Evolutionary conservation across 352 stramenopile genomes (phyloP).

Genomic region (Phytophthora hybrid): DNA sequence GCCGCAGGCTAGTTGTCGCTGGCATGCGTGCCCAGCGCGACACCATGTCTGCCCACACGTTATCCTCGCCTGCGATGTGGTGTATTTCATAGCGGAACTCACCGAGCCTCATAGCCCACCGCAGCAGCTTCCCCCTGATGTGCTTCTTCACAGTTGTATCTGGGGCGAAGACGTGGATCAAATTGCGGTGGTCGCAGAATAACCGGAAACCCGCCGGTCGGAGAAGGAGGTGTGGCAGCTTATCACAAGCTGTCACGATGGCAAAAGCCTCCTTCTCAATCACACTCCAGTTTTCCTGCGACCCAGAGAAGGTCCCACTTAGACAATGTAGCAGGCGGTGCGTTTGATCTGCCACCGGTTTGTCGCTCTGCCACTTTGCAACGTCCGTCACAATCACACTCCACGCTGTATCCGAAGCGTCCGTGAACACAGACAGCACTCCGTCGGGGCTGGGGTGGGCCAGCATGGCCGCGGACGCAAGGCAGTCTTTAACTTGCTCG

Average conservation of each 20-base stretch:
- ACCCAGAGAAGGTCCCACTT: background rate
- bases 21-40: constrained; percentile 14
- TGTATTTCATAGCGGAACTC: background rate
- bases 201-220: constrained; percentile 6
- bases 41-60: constrained; percentile 27
- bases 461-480: background rate
- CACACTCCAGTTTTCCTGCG: constrained; percentile 20
- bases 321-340: constrained; percentile 2
- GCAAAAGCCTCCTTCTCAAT: constrained; percentile 25
- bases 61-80: background rate
- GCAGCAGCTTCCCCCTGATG: background rate
- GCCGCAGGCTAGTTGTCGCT: background rate
- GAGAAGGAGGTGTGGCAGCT: constrained; percentile 23
- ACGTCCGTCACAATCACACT: constrained; percentile 9
- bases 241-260: constrained; percentile 28
- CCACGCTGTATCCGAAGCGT: constrained; percentile 4
- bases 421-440: constrained; percentile 3
- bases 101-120: background rate
- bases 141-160: background rate
- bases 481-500: constrained; percentile 1
- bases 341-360: background rate
- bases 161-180: constrained; percentile 12
- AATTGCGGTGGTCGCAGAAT: constrained; percentile 14
- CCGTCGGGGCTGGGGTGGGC: constrained; percentile 4
- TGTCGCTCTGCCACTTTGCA: background rate